Conservation (phyloP, 2,329 filamentous ascomycete species). For the Alternaria atra region DNA sequence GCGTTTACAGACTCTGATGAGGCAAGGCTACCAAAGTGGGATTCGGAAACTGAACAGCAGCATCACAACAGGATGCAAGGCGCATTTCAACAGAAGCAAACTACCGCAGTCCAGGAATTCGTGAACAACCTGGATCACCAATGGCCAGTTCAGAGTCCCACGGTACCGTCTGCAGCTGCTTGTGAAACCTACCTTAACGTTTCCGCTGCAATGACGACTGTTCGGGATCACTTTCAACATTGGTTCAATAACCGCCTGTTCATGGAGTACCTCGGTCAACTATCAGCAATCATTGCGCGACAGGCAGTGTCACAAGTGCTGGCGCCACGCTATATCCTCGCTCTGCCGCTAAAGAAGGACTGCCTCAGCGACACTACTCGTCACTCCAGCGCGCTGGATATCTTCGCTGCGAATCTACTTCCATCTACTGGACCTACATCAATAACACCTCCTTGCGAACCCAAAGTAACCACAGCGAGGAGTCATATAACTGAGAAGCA, state of each 20-base stretch:
- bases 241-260: slow-evolving; percentile 54
- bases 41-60: slow-evolving; percentile 20
- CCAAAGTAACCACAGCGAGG: not conserved
- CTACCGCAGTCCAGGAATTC: slow-evolving; percentile 22
- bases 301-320: slow-evolving; percentile 2
- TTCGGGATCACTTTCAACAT: slow-evolving; percentile 23
- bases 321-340: not conserved
- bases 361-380: not conserved
- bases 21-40: slow-evolving; percentile 17
- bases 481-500: not conserved
- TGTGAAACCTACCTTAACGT: slow-evolving; percentile 27
- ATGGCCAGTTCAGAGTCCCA: slow-evolving; percentile 28
- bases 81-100: slow-evolving; percentile 10
- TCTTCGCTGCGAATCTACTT: slow-evolving; percentile 11
- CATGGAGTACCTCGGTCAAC: slow-evolving; percentile 35
- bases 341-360: not conserved
- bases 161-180: slow-evolving; percentile 5
- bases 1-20: slow-evolving; percentile 25
- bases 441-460: slow-evolving; percentile 10
- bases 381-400: slow-evolving; percentile 5
- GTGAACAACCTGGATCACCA: slow-evolving; percentile 23
- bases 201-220: slow-evolving; percentile 18
- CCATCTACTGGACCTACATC: not conserved
- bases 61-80: slow-evolving; percentile 15
- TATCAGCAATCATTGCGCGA: slow-evolving; percentile 20